Conservation (phyloP, 805 yeast species). For the Candida awuae region DNA sequence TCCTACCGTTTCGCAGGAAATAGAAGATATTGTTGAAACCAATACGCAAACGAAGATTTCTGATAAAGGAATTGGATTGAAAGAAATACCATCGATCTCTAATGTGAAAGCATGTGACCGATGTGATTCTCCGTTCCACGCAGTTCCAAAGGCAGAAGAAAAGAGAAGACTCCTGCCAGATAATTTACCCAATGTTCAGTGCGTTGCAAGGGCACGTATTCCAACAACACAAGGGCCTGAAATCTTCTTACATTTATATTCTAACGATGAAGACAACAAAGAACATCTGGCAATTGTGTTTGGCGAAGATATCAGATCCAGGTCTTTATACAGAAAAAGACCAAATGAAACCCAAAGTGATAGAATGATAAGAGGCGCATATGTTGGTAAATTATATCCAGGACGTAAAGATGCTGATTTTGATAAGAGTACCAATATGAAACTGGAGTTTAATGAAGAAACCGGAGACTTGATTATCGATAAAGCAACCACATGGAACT, state of each 20-base stretch:
- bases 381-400: conserved; percentile 81
- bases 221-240: conserved; percentile 96
- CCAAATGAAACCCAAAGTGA: conserved; percentile 78
- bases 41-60: background rate
- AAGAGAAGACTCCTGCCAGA: conserved; percentile 41
- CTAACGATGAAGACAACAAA: conserved; percentile 78
- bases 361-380: conserved; percentile 98
- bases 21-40: background rate
- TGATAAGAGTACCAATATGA: conserved; percentile 38
- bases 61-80: background rate
- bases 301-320: conserved; percentile 83
- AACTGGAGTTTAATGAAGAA: conserved; percentile 32
- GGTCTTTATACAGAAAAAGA: conserved; percentile 54
- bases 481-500: conserved; percentile 21
- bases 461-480: conserved; percentile 31
- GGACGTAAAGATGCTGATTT: conserved; percentile 68
- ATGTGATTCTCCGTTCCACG: conserved; percentile 4
- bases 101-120: background rate
- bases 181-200: conserved; percentile 64
- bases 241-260: conserved; percentile 81
- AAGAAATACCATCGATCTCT: background rate
- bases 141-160: conserved; percentile 12
- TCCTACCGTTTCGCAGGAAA: conserved; percentile 24
- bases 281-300: conserved; percentile 97
- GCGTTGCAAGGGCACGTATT: conserved; percentile 90